Evolutionary conservation across 2,329 filamentous ascomycete genomes (phyloP).

Genomic region (Clonostachys solani): DNA sequence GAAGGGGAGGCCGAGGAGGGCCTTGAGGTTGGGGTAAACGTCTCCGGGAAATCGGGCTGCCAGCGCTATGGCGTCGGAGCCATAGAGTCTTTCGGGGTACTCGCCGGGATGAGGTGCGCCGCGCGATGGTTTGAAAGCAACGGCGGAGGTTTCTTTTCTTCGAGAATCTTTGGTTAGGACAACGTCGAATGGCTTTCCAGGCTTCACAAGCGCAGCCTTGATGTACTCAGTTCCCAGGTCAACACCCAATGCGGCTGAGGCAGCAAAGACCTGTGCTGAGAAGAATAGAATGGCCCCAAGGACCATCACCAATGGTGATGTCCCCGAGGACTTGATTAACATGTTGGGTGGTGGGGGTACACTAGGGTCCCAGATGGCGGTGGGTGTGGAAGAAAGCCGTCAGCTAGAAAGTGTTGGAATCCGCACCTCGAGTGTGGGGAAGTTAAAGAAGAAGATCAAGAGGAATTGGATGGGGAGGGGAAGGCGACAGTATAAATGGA

Average conservation of each 20-base stretch:
- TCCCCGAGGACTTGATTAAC: slow-evolving; percentile 19
- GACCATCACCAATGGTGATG: slow-evolving; percentile 30
- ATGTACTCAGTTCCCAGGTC: slow-evolving; percentile 96
- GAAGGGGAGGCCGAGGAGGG: slow-evolving; percentile 71
- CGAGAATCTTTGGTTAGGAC: slow-evolving; percentile 97
- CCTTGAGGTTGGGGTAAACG: slow-evolving; percentile 92
- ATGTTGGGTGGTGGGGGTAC: slow-evolving; percentile 14
- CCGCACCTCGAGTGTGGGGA: neutral
- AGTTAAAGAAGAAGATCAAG: neutral
- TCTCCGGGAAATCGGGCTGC: slow-evolving; percentile 86
- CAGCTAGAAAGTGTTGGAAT: too few species aligned
- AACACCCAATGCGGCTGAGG: slow-evolving; percentile 79
- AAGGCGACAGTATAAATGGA: too few species aligned
- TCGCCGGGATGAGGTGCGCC: slow-evolving; percentile 46
- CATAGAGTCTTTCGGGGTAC: slow-evolving; percentile 88
- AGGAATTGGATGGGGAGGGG: neutral
- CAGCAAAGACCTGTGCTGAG: slow-evolving; percentile 42
- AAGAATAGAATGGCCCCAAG: slow-evolving; percentile 29
- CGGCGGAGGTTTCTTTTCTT: slow-evolving; percentile 86
- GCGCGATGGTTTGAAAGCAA: slow-evolving; percentile 87
- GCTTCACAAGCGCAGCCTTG: slow-evolving; percentile 94
- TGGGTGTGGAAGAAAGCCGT: too few species aligned
- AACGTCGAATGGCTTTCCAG: slow-evolving; percentile 94
- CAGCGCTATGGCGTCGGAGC: slow-evolving; percentile 84
- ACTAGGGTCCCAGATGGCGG: too few species aligned